These are phyloP conservation scores for Zygosaccharomyces pseudobailii DNA, from an alignment of 1,139 yeast genomes.

Conservation along the genomic window DNA sequence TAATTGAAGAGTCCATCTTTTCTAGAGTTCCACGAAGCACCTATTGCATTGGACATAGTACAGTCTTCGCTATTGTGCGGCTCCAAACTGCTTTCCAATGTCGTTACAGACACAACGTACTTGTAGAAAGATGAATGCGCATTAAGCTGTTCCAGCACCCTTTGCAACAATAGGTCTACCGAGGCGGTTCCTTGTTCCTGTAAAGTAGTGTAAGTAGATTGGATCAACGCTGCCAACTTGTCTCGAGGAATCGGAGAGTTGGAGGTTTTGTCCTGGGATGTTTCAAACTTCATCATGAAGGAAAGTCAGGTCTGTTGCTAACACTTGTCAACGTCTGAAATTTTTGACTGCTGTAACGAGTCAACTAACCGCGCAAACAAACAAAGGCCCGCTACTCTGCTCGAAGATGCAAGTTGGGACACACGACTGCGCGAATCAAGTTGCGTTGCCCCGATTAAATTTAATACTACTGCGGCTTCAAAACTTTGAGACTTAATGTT, in stretches of 20 bases:
- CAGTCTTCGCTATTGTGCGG: constrained; percentile 10
- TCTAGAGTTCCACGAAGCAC: constrained; percentile 39
- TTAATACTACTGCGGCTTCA: neutral
- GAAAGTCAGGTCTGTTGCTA: neutral
- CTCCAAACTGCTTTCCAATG: constrained; percentile 10
- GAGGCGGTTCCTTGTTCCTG: neutral
- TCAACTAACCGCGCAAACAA: neutral
- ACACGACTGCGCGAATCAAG: neutral
- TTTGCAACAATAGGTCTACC: constrained; percentile 13
- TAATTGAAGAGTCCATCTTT: constrained; percentile 38
- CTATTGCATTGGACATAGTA: constrained; percentile 32
- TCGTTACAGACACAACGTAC: constrained; percentile 33
- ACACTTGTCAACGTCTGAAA: neutral
- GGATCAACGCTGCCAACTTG: constrained; percentile 14
- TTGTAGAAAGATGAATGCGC: constrained; percentile 37
- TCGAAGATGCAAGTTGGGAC: neutral
- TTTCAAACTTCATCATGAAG: constrained; percentile 11
- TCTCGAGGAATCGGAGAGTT: constrained; percentile 16
- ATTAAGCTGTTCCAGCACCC: constrained; percentile 26
- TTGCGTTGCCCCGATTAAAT: neutral
- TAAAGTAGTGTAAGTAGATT: constrained; percentile 5
- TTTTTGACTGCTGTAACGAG: neutral
- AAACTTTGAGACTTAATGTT: neutral
- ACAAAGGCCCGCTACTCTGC: neutral
- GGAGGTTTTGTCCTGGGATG: constrained; percentile 12